Percentiles rank a stretch among this genome's conserved stretches.
Evolutionary conservation across 352 stramenopile genomes (phyloP).

Genomic region (Phytopythium sindhum): DNA sequence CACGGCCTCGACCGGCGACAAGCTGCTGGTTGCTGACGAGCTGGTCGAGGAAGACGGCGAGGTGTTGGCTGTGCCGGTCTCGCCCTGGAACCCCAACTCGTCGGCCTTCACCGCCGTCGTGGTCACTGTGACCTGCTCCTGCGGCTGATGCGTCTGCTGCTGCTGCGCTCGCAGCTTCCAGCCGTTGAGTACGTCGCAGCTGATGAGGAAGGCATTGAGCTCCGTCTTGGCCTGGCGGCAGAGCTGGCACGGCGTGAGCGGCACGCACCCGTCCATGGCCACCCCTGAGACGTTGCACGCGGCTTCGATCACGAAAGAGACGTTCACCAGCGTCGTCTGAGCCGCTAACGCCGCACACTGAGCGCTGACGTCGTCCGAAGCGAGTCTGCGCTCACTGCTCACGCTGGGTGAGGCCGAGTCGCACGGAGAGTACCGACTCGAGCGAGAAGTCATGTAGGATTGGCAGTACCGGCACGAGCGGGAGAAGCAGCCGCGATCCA

Average conservation of each 20-base stretch:
- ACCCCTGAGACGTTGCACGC: conserved; percentile 29
- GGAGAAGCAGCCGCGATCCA: too few relatives aligned
- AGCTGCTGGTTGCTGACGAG: not conserved
- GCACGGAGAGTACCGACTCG: not conserved
- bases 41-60: not conserved
- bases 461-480: too few relatives aligned
- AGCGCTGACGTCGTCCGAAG: conserved; percentile 1
- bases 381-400: not conserved
- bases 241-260: conserved; percentile 42
- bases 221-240: conserved; percentile 60
- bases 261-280: conserved; percentile 37
- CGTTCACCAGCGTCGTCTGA: conserved; percentile 23
- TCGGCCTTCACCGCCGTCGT: not conserved
- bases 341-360: conserved; percentile 26
- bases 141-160: not conserved
- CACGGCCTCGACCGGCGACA: not conserved
- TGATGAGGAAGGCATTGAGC: conserved; percentile 49
- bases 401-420: conserved; percentile 6
- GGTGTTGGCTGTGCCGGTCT: not conserved
- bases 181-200: conserved; percentile 46
- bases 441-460: too few relatives aligned
- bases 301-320: conserved; percentile 45
- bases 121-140: conserved; percentile 3
- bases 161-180: conserved; percentile 10
- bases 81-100: not conserved